A percentile compares a stretch with the other conserved stretches of the same genome.
These are phyloP conservation scores for Boletus tomentosulus DNA, from an alignment of 768 basidiomycete species.

Conservation along the genomic window DNA sequence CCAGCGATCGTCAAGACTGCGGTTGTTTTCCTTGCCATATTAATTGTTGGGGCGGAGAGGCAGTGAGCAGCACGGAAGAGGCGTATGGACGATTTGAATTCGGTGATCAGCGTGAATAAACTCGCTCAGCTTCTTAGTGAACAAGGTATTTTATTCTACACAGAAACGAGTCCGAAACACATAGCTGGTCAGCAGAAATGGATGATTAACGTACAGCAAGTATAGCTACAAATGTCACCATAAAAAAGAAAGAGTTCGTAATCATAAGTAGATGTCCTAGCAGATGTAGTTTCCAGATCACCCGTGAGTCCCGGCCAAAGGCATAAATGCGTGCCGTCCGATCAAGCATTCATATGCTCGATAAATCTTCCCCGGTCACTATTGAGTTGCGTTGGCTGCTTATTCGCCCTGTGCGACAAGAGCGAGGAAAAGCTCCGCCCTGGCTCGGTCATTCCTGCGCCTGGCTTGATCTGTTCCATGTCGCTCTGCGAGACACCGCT, in stretches of 20 bases:
- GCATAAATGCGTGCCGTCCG: background rate
- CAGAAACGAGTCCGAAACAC: background rate
- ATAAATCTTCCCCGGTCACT: slow-evolving; percentile 35
- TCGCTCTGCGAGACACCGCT: slow-evolving; percentile 31
- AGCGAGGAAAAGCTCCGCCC: slow-evolving; percentile 28
- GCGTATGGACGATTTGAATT: no score
- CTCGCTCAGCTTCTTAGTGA: background rate
- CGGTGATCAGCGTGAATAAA: no score
- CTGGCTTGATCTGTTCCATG: slow-evolving; percentile 48
- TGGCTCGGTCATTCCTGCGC: slow-evolving; percentile 41
- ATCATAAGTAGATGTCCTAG: background rate
- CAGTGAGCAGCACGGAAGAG: background rate
- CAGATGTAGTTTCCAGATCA: background rate
- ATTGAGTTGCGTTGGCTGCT: slow-evolving; percentile 16
- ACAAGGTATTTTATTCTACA: background rate
- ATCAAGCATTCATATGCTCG: slow-evolving; percentile 30
- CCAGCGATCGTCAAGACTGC: background rate
- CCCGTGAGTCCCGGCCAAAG: background rate
- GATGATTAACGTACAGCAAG: background rate
- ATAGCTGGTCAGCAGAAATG: background rate
- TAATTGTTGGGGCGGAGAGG: background rate
- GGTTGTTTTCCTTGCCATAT: background rate
- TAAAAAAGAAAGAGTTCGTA: background rate
- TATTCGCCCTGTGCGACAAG: slow-evolving; percentile 16
- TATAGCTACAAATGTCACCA: slow-evolving; percentile 3